Evolutionary conservation across 805 yeast genomes (phyloP).

Genomic region (Yarrowia sp.): DNA sequence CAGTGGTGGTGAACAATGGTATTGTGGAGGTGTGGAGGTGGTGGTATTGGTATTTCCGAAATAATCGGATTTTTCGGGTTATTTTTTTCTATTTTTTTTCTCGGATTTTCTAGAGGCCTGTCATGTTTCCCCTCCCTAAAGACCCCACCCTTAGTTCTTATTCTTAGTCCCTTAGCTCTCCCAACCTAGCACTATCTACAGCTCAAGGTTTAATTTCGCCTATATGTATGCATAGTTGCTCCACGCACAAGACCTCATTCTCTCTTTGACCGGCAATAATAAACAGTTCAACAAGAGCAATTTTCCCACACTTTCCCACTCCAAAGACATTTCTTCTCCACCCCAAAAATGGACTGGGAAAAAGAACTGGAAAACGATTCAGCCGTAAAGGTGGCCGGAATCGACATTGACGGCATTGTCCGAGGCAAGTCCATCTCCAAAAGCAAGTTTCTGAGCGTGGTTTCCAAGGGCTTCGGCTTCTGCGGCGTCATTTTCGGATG

Average conservation of each 20-base stretch:
- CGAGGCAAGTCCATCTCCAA: constrained; percentile 39
- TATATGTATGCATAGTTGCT: constrained; percentile 13
- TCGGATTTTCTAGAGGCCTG: no score
- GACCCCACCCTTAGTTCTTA: not conserved
- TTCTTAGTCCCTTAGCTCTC: not conserved
- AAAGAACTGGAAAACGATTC: constrained; percentile 21
- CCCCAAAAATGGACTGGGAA: constrained; percentile 16
- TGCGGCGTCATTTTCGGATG: constrained; percentile 39
- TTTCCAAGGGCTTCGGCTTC: constrained; percentile 37
- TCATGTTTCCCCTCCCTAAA: no score
- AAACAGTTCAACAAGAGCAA: no score
- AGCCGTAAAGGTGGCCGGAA: constrained; percentile 37
- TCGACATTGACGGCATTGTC: constrained; percentile 39
- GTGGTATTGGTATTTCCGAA: no score
- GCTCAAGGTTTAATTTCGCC: constrained; percentile 5
- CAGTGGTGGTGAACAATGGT: no score
- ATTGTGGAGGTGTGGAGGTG: no score
- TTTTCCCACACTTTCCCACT: not conserved
- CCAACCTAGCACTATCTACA: not conserved
- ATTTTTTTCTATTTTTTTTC: no score
- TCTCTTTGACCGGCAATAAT: no score
- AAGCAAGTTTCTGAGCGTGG: constrained; percentile 32
- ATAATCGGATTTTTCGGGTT: no score
- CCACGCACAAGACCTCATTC: no score
- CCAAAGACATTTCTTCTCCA: not conserved